These are phyloP conservation scores for Calonectria hawksworthii DNA, from an alignment of 2,329 filamentous ascomycete genomes.

Conservation along the genomic window DNA sequence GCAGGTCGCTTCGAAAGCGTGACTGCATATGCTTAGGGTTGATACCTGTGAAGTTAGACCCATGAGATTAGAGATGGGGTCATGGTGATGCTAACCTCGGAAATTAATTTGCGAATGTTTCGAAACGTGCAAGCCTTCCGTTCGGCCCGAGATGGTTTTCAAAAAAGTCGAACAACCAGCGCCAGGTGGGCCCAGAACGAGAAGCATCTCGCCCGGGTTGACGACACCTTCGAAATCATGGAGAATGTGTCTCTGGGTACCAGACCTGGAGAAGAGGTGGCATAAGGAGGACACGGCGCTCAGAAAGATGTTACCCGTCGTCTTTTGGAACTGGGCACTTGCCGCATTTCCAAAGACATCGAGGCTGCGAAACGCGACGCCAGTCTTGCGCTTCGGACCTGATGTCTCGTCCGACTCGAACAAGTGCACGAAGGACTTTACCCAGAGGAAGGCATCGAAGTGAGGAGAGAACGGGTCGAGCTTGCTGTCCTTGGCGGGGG, in stretches of 20 bases:
- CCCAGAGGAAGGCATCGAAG: conserved; percentile 4
- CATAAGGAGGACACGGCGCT: background rate
- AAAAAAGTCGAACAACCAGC: conserved; percentile 69
- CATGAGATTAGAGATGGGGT: background rate
- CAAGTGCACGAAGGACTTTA: conserved; percentile 1
- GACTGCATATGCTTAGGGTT: conserved; percentile 53
- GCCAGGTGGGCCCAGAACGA: conserved; percentile 66
- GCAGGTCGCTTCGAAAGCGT: conserved; percentile 66
- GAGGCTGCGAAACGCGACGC: conserved; percentile 11
- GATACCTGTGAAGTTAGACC: conserved; percentile 38
- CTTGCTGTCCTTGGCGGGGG: background rate
- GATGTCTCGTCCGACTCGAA: conserved; percentile 1
- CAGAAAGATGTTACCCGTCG: conserved; percentile 12
- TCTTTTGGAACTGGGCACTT: conserved; percentile 7
- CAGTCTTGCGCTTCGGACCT: background rate
- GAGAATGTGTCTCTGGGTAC: conserved; percentile 36
- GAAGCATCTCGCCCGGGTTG: conserved; percentile 45
- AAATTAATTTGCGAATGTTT: conserved; percentile 61
- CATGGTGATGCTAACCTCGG: conserved; percentile 54
- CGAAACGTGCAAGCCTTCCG: conserved; percentile 53
- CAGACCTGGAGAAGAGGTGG: background rate
- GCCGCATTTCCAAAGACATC: conserved; percentile 6
- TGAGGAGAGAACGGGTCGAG: conserved; percentile 7
- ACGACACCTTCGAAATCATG: conserved; percentile 47
- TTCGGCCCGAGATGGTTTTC: conserved; percentile 68